A percentile compares a stretch with the other conserved stretches of the same genome.
These are phyloP conservation scores for Kluyveromyces sp. DNA, from an alignment of 1,139 yeast genomes.

Conservation along the genomic window DNA sequence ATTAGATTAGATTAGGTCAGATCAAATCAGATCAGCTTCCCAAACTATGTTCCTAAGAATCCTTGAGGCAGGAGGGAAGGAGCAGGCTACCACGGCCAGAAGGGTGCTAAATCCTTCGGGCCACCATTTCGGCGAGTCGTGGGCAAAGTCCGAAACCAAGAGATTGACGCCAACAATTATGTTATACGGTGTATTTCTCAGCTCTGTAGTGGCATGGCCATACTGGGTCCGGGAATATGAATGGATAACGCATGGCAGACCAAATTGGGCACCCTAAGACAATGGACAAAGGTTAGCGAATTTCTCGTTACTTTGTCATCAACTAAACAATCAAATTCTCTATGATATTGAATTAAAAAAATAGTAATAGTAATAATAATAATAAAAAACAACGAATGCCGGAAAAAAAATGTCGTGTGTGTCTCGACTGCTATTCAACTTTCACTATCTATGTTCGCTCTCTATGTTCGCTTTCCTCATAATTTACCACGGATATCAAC, in stretches of 20 bases:
- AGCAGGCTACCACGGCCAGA: constrained; percentile 3
- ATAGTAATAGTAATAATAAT: no score
- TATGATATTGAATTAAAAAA: neutral
- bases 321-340: neutral
- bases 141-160: constrained; percentile 8
- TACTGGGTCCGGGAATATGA: constrained; percentile 3
- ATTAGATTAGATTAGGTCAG: neutral
- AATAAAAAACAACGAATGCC: no score
- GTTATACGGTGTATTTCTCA: constrained; percentile 7
- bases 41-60: neutral
- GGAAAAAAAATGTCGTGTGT: no score
- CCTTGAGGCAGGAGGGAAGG: neutral
- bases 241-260: neutral
- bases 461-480: no score
- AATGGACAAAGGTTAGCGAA: neutral
- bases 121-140: constrained; percentile 3
- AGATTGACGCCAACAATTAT: constrained; percentile 7
- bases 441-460: no score
- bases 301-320: neutral
- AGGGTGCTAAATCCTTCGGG: constrained; percentile 1
- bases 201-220: constrained; percentile 8
- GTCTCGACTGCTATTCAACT: no score
- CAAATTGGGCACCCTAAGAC: constrained; percentile 2
- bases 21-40: neutral
- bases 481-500: no score